Base-by-base conservation (phyloP, 371 early-diverging fungal genomes). In the Lichtheimia ornata region DNA sequence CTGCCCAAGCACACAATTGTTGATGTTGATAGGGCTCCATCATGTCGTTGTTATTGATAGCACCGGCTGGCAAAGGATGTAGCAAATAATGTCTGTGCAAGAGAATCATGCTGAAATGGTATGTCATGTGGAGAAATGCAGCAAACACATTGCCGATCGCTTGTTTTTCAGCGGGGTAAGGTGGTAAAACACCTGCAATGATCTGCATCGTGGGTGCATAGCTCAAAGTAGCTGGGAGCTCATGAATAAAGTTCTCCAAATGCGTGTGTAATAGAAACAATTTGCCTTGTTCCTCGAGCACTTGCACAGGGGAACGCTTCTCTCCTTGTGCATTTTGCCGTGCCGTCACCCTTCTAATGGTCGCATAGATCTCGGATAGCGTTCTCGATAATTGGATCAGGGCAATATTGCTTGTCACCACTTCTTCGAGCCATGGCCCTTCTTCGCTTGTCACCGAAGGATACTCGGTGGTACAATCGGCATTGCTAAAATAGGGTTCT, bases 81-180 rank as follows among this genome's bases (percentile, higher is more conserved):
- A 59, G 53, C 9, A 80, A 70, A 63, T 85, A 90, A 4, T 89
- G 91, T 5, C 92, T 88, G 66, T 95, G 93, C 9, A 95, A 77
- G 20, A 94, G 62, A 61, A 93, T 89, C 56, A 90, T 64, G 56
- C 89, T 82, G 5, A 88, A 87, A 69, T 94, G 88, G 77, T 92
- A 95, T 2, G 90, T 84, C 57, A 93, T 85, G 65, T 92, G 91
- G 12, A 91, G 68, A 53, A 75, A 73, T 1, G 73, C 77, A 49
- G 71, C 66, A 60, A 70, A 77, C 4, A 64, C 61, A 49, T 71
- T 73, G 2, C 52, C 53, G 69, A 83, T 60, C 61, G 77, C 53
- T 68, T 78, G 64, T 58, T 71, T 66, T 58, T 87, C 63, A 67
- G 70, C 61, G 65, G 83, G 65, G 68, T 77, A 63, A 50, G 57